Conservation (phyloP, 805 yeast genomes). For the Myxozyma sirexii region DNA sequence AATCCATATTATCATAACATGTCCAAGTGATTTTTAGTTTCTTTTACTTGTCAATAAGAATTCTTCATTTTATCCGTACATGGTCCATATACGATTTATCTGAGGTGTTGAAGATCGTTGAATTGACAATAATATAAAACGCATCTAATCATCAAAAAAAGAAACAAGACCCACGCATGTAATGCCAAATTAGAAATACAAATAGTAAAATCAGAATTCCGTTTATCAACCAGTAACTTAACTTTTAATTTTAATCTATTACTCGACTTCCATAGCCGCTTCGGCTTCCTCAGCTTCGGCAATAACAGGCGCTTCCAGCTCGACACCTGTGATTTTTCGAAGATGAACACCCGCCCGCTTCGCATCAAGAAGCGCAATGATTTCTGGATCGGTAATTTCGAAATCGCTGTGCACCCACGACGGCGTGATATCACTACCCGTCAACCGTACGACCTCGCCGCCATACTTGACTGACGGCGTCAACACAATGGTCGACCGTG, state of each 20-base stretch:
- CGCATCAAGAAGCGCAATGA: slow-evolving; percentile 8
- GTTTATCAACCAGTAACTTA: not conserved
- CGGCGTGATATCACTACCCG: slow-evolving; percentile 79
- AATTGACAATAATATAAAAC: too few species aligned
- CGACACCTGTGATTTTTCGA: slow-evolving; percentile 6
- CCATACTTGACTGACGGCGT: slow-evolving; percentile 46
- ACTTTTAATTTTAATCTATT: not conserved
- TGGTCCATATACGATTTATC: too few species aligned
- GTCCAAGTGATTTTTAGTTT: not conserved
- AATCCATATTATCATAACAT: not conserved
- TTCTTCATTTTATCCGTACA: too few species aligned
- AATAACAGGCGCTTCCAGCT: slow-evolving; percentile 2
- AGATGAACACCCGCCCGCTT: slow-evolving; percentile 17
- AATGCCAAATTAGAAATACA: not conserved
- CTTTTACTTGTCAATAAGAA: not conserved
- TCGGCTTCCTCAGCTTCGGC: not conserved
- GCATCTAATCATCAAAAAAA: too few species aligned
- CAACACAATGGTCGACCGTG: slow-evolving; percentile 72
- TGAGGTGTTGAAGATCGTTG: too few species aligned
- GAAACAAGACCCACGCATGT: slow-evolving; percentile 1
- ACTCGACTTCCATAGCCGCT: slow-evolving; percentile 5
- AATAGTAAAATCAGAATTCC: not conserved
- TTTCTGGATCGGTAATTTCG: slow-evolving; percentile 54
- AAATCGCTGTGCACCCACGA: slow-evolving; percentile 85
- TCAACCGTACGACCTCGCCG: slow-evolving; percentile 68